Percentiles rank a stretch among this genome's conserved stretches.
Conservation (phyloP, 345 rosid genomes). For the Corchorus capsularis region DNA sequence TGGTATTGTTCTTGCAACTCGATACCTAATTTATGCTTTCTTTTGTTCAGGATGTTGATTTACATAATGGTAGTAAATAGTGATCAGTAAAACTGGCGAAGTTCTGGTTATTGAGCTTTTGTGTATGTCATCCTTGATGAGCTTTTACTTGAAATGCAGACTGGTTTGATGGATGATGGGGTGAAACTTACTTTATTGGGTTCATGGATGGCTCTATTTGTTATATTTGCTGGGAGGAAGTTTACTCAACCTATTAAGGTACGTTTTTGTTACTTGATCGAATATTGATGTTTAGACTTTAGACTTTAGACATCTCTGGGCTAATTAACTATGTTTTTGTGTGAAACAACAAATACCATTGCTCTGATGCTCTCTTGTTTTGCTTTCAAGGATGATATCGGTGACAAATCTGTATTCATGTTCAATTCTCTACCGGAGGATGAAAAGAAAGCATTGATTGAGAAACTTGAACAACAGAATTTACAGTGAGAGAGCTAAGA, state of each 20-base stretch:
- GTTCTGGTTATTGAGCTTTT: neutral
- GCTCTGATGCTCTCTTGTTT: slow-evolving; percentile 28
- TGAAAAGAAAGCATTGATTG: slow-evolving; percentile 63
- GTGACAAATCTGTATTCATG: slow-evolving; percentile 87
- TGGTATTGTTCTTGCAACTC: slow-evolving; percentile 52
- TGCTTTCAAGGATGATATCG: slow-evolving; percentile 74
- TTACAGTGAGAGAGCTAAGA: too few species aligned
- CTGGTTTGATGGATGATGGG: slow-evolving; percentile 78
- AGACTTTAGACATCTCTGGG: neutral
- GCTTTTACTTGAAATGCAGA: slow-evolving; percentile 40
- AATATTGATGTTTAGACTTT: neutral
- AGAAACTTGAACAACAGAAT: slow-evolving; percentile 63
- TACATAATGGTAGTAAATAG: too few species aligned
- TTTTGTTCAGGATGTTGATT: neutral
- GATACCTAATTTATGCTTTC: neutral
- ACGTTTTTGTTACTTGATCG: slow-evolving; percentile 3
- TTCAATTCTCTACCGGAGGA: slow-evolving; percentile 74
- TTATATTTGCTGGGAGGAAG: slow-evolving; percentile 89
- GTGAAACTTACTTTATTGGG: slow-evolving; percentile 66
- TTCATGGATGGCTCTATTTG: slow-evolving; percentile 79
- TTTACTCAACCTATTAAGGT: slow-evolving; percentile 95
- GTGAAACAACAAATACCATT: neutral
- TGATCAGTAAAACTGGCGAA: neutral
- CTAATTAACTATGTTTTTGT: neutral
- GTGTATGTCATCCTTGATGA: neutral